phyloP scores from a whole-genome alignment of 2,329 filamentous ascomycete species.

The Fusarium euwallaceae region DNA sequence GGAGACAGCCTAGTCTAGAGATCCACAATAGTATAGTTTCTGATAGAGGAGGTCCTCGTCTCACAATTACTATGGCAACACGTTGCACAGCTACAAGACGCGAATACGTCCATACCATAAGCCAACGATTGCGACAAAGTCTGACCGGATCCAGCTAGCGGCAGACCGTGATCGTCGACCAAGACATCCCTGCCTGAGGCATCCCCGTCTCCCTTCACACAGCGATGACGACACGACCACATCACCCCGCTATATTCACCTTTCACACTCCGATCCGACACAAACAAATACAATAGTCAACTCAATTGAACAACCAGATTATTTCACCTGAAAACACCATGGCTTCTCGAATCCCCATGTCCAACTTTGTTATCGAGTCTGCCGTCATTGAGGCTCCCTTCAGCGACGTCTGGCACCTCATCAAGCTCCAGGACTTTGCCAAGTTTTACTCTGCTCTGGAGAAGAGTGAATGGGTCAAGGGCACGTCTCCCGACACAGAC shows the following conservation, averaged over 20 bases:
- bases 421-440: conserved; percentile 79
- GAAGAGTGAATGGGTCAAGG: conserved; percentile 74
- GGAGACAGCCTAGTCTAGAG: background rate
- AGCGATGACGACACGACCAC: background rate
- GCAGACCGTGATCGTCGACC: background rate
- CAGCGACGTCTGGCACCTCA: conserved; percentile 77
- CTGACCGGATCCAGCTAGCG: background rate
- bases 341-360: conserved; percentile 68
- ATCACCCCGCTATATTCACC: background rate
- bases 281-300: background rate
- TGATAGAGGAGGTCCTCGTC: background rate
- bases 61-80: background rate
- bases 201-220: background rate
- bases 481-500: conserved; percentile 73
- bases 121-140: background rate
- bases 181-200: background rate
- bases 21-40: no score
- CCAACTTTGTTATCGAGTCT: conserved; percentile 74
- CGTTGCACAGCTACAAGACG: background rate
- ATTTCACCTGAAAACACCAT: conserved; percentile 20
- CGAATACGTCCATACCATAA: background rate
- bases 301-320: background rate
- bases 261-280: background rate
- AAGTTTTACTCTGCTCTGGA: conserved; percentile 75
- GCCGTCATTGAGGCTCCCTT: conserved; percentile 77